Evolutionary conservation across 73 alveolate species (phyloP).

Genomic region (Paramecium sexaurelia): DNA sequence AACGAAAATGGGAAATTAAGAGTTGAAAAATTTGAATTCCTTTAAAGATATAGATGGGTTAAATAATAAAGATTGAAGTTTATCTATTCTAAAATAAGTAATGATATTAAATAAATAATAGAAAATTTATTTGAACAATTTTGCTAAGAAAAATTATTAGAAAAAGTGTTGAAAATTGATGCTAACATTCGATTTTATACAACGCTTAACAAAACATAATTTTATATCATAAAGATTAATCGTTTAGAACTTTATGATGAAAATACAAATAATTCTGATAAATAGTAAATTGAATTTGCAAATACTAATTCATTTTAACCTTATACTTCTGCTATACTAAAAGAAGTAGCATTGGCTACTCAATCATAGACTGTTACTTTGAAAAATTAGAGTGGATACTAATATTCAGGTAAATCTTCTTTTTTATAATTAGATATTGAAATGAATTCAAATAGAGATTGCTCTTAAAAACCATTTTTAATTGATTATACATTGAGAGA

Average conservation of each 20-base stretch:
- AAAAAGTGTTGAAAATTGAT: not conserved
- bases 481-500: not conserved
- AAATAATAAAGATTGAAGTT: not conserved
- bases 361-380: not conserved
- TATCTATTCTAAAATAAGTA: not conserved
- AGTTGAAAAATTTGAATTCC: not conserved
- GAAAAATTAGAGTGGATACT: not conserved
- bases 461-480: not conserved
- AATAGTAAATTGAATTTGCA: not conserved
- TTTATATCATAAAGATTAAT: not conserved
- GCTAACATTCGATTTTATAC: not conserved
- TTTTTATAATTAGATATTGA: not conserved
- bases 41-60: slow-evolving; percentile 22
- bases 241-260: slow-evolving; percentile 21
- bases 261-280: not conserved
- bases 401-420: not conserved
- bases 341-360: not conserved
- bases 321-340: not conserved
- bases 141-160: not conserved
- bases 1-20: not conserved
- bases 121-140: not conserved
- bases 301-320: not conserved
- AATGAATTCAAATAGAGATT: not conserved
- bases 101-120: not conserved
- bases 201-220: not conserved